These are phyloP conservation scores for Mycena crocata DNA, from an alignment of 768 basidiomycete species.

Conservation along the genomic window DNA sequence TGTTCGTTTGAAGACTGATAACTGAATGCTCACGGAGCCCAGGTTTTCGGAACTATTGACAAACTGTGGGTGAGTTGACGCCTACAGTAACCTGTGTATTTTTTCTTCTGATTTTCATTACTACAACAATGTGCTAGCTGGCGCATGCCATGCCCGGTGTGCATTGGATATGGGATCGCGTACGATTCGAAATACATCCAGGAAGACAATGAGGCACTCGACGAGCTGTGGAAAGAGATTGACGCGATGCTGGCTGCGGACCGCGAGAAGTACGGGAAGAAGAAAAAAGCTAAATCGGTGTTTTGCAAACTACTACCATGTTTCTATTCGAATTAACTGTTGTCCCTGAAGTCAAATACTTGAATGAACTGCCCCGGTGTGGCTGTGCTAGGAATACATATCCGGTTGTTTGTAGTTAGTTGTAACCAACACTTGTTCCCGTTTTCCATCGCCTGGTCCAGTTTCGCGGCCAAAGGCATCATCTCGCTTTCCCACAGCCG, in stretches of 20 bases:
- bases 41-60: conserved; percentile 12
- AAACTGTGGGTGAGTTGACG: conserved; percentile 14
- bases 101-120: neutral
- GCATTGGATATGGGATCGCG: conserved; percentile 20
- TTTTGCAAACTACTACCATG: too few species aligned
- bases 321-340: too few species aligned
- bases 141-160: conserved; percentile 24
- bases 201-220: conserved; percentile 12
- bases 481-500: too few species aligned
- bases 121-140: neutral
- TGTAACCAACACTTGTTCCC: too few species aligned
- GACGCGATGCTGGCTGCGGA: conserved; percentile 16
- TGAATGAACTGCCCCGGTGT: too few species aligned
- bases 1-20: neutral
- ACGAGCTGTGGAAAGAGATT: conserved; percentile 17
- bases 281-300: too few species aligned
- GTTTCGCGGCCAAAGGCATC: too few species aligned
- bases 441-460: too few species aligned
- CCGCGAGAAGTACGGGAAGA: neutral
- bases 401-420: too few species aligned
- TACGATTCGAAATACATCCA: conserved; percentile 10
- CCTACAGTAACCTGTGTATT: too few species aligned
- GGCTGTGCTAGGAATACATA: too few species aligned
- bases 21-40: neutral
- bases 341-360: too few species aligned